Percentiles rank a stretch among this genome's conserved stretches.
Evolutionary conservation across 2,329 filamentous ascomycete genomes (phyloP).

Genomic region (Epichloe bromicola): DNA sequence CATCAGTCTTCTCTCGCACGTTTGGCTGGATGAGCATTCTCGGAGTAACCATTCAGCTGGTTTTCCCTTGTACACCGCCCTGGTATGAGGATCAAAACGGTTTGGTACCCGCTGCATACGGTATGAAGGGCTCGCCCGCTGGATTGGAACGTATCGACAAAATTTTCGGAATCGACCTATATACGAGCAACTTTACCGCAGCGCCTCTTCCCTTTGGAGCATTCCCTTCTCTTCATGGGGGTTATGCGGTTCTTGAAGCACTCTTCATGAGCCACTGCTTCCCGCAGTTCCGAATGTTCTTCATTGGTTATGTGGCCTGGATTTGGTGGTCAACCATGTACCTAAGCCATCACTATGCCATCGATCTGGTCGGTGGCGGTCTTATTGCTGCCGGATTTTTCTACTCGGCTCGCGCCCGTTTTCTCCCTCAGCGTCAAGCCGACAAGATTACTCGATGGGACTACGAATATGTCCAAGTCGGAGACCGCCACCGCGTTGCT

Average conservation of each 20-base stretch:
- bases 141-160: slow-evolving; percentile 80
- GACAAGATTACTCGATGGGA: slow-evolving; percentile 89
- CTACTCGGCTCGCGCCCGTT: slow-evolving; percentile 69
- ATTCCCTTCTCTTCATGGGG: slow-evolving; percentile 91
- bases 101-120: slow-evolving; percentile 81
- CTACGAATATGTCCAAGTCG: slow-evolving; percentile 84
- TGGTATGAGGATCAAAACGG: slow-evolving; percentile 96
- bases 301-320: slow-evolving; percentile 78
- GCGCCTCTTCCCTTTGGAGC: slow-evolving; percentile 89
- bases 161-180: slow-evolving; percentile 82
- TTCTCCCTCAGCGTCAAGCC: slow-evolving; percentile 66
- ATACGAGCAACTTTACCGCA: slow-evolving; percentile 82
- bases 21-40: slow-evolving; percentile 90
- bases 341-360: slow-evolving; percentile 90
- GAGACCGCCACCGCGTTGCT: slow-evolving; percentile 38
- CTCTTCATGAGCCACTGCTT: slow-evolving; percentile 91
- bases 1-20: slow-evolving; percentile 70
- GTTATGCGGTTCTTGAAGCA: slow-evolving; percentile 76
- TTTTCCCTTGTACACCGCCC: slow-evolving; percentile 87
- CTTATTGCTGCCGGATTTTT: slow-evolving; percentile 66
- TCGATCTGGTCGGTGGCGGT: slow-evolving; percentile 80
- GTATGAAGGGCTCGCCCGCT: slow-evolving; percentile 78
- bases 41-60: slow-evolving; percentile 75
- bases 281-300: slow-evolving; percentile 66
- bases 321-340: slow-evolving; percentile 99